phyloP scores from a whole-genome alignment of 1,284 basidiomycete genomes.

The Megacollybia platyphylla region DNA sequence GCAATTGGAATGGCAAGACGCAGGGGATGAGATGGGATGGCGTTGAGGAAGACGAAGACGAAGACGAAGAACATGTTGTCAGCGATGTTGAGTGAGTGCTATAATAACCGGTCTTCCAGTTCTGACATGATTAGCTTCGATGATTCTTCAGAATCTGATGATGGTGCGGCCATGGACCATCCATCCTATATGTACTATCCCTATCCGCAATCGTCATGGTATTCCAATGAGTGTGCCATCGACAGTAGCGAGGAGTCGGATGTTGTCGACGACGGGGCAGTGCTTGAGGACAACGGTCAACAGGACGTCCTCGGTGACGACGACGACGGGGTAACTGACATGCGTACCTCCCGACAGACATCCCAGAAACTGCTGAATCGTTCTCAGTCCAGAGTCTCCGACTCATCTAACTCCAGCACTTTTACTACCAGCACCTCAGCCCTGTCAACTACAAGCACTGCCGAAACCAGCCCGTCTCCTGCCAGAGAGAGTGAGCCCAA shows the following conservation, averaged over 20 bases:
- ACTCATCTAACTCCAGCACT: conserved; percentile 21
- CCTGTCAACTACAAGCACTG: conserved; percentile 11
- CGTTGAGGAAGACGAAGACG: conserved; percentile 4
- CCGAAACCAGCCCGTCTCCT: conserved; percentile 19
- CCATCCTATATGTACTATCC: background rate
- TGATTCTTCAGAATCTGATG: conserved; percentile 10
- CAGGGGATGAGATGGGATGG: conserved; percentile 4
- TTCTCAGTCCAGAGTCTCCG: conserved; percentile 23
- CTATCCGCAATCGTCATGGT: conserved; percentile 12
- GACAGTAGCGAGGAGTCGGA: conserved; percentile 9
- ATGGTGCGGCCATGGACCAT: conserved; percentile 16
- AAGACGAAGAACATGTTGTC: background rate
- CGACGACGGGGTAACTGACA: conserved; percentile 56
- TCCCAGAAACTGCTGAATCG: conserved; percentile 15
- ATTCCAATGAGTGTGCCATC: conserved; percentile 24
- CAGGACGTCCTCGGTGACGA: conserved; percentile 19
- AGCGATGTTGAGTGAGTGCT: no score
- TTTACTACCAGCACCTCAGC: conserved; percentile 3
- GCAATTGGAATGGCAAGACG: conserved; percentile 1
- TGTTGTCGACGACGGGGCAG: conserved; percentile 2
- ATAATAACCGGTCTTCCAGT: background rate
- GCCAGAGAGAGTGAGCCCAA: conserved; percentile 15
- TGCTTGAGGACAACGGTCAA: conserved; percentile 30
- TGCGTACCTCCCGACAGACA: conserved; percentile 24
- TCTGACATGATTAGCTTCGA: background rate